Conservation (phyloP, 1,139 yeast species). For the Yamadazyma spencermartinsiae region DNA sequence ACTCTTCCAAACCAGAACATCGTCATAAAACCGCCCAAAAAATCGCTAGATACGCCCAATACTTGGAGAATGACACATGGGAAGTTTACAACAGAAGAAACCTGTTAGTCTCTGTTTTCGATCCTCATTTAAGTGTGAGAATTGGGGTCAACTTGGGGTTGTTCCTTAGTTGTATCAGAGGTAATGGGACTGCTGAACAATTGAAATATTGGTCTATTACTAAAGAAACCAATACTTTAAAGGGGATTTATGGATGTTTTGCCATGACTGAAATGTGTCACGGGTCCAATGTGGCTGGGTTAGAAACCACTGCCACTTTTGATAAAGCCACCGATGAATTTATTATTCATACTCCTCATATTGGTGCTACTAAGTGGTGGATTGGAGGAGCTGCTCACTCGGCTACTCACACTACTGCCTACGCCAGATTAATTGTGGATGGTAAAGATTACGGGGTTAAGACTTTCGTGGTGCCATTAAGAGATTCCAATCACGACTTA, state of each 20-base stretch:
- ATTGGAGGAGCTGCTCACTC: constrained; percentile 97
- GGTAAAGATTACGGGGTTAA: constrained; percentile 90
- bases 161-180: constrained; percentile 46
- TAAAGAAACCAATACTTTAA: constrained; percentile 66
- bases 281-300: constrained; percentile 90
- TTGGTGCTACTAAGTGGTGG: constrained; percentile 98
- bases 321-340: constrained; percentile 67
- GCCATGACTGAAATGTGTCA: constrained; percentile 95
- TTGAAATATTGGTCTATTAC: constrained; percentile 72
- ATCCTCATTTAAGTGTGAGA: constrained; percentile 52
- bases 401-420: constrained; percentile 78
- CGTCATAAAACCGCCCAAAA: constrained; percentile 45
- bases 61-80: constrained; percentile 43
- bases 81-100: constrained; percentile 39
- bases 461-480: constrained; percentile 84
- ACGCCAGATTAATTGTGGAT: constrained; percentile 78
- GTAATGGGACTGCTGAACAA: constrained; percentile 55
- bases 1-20: constrained; percentile 40
- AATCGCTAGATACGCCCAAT: constrained; percentile 44
- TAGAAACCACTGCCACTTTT: constrained; percentile 89
- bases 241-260: constrained; percentile 83
- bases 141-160: constrained; percentile 54
- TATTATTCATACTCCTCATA: constrained; percentile 79
- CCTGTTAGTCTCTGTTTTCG: constrained; percentile 44
- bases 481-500: constrained; percentile 71